Evolutionary conservation across 2,329 filamentous ascomycete species (phyloP).

Genomic region (Diaporthe citriasiana): DNA sequence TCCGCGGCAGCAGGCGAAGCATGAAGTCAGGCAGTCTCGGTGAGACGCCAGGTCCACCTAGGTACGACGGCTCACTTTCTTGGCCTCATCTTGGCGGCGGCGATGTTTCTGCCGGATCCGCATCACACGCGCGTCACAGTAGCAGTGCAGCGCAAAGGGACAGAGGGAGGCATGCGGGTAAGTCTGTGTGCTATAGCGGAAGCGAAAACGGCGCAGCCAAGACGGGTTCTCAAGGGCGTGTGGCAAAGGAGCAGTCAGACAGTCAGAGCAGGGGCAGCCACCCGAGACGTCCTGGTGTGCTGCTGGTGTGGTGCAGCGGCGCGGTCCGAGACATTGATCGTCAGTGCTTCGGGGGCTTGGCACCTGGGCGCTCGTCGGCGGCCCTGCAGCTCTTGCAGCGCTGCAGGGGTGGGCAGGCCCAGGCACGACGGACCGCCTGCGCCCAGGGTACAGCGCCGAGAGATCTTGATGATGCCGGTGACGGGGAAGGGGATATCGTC

Average conservation of each 20-base stretch:
- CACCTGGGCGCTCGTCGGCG: slow-evolving; percentile 32
- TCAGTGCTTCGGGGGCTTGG: slow-evolving; percentile 31
- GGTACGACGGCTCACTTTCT: slow-evolving; percentile 12
- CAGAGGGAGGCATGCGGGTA: neutral
- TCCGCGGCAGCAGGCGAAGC: neutral
- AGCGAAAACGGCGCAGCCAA: slow-evolving; percentile 20
- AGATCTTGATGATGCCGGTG: neutral
- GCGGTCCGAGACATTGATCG: slow-evolving; percentile 35
- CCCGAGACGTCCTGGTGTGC: too few species aligned
- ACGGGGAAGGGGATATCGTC: neutral
- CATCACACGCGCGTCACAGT: slow-evolving; percentile 3
- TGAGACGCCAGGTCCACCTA: slow-evolving; percentile 20
- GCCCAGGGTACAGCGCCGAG: slow-evolving; percentile 17
- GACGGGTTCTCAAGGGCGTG: slow-evolving; percentile 3
- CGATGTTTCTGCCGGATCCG: neutral
- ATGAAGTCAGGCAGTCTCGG: slow-evolving; percentile 11
- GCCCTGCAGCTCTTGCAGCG: slow-evolving; percentile 4
- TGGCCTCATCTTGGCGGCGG: slow-evolving; percentile 20
- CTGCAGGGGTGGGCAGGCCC: neutral
- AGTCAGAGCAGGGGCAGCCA: neutral
- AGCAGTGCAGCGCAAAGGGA: neutral
- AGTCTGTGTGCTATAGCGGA: slow-evolving; percentile 5
- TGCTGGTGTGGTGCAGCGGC: slow-evolving; percentile 30
- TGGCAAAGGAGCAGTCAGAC: neutral
- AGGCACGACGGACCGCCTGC: neutral